phyloP scores from a whole-genome alignment of 148 eudicot species.

The Suaeda aralocaspica region DNA sequence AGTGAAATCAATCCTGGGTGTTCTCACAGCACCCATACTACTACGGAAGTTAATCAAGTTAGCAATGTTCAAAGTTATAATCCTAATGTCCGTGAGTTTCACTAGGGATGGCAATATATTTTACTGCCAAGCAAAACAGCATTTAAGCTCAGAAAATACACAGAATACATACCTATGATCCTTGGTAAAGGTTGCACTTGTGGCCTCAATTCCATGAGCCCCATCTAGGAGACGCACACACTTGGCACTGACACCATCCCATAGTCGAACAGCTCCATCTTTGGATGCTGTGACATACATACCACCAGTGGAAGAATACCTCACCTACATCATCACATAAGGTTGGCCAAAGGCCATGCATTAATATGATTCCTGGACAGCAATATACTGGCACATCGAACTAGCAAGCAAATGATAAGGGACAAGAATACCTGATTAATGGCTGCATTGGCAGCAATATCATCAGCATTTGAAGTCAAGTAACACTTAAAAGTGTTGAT shows the following conservation, averaged over 20 bases:
- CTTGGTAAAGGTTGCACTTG: slow-evolving; percentile 68
- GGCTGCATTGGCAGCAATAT: slow-evolving; percentile 52
- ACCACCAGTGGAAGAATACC: slow-evolving; percentile 72
- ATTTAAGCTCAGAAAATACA: not conserved
- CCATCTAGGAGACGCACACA: slow-evolving; percentile 61
- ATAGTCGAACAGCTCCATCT: slow-evolving; percentile 79
- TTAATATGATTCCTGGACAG: not conserved
- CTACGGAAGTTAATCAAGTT: not conserved
- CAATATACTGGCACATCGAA: not conserved
- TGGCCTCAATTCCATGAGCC: slow-evolving; percentile 79
- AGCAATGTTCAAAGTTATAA: no score
- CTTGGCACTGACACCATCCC: slow-evolving; percentile 80
- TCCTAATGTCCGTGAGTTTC: not conserved
- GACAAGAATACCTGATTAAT: slow-evolving; percentile 62
- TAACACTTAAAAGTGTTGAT: slow-evolving; percentile 82
- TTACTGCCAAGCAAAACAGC: not conserved
- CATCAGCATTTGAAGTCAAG: slow-evolving; percentile 58
- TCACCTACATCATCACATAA: slow-evolving; percentile 46
- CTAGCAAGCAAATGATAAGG: not conserved
- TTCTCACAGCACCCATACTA: not conserved
- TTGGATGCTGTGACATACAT: slow-evolving; percentile 90
- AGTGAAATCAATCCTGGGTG: not conserved
- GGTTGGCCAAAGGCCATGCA: not conserved
- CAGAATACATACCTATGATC: slow-evolving; percentile 52
- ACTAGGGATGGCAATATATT: not conserved